Percentiles rank a stretch among this genome's conserved stretches.
Conservation (phyloP, 176 grass and related monocot genomes). For the Elaeis guineensis region DNA sequence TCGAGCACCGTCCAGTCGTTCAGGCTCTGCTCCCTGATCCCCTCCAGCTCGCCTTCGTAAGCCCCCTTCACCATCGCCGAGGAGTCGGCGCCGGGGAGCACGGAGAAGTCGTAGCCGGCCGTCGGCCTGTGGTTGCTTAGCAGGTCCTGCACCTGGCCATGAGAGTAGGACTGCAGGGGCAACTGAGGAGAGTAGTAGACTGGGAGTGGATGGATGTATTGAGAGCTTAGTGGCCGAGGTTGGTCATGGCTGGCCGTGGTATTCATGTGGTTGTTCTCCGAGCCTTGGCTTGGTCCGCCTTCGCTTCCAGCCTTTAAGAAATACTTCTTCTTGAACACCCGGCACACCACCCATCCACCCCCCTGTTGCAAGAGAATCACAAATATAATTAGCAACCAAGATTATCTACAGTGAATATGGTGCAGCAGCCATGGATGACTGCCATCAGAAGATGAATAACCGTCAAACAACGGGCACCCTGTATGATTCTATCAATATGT, state of each 20-base stretch:
- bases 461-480: no score
- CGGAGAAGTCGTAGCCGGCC: slow-evolving; percentile 57
- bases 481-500: no score
- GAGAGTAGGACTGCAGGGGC: slow-evolving; percentile 3
- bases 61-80: neutral
- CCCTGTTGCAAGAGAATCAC: slow-evolving; percentile 14
- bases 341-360: slow-evolving; percentile 93
- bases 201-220: slow-evolving; percentile 1
- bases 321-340: slow-evolving; percentile 99
- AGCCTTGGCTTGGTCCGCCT: neutral
- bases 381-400: no score
- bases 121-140: slow-evolving; percentile 74
- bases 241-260: neutral
- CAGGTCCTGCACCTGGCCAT: slow-evolving; percentile 88
- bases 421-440: no score
- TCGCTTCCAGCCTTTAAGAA: slow-evolving; percentile 64
- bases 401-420: no score
- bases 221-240: neutral
- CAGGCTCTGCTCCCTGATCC: slow-evolving; percentile 25
- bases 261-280: neutral
- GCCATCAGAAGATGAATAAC: no score
- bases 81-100: slow-evolving; percentile 30
- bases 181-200: slow-evolving; percentile 20
- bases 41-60: neutral
- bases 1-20: slow-evolving; percentile 60